Percentiles rank a stretch among this genome's conserved stretches.
phyloP scores from a whole-genome alignment of 148 eudicot genomes.

The Gaultheria prostrata region DNA sequence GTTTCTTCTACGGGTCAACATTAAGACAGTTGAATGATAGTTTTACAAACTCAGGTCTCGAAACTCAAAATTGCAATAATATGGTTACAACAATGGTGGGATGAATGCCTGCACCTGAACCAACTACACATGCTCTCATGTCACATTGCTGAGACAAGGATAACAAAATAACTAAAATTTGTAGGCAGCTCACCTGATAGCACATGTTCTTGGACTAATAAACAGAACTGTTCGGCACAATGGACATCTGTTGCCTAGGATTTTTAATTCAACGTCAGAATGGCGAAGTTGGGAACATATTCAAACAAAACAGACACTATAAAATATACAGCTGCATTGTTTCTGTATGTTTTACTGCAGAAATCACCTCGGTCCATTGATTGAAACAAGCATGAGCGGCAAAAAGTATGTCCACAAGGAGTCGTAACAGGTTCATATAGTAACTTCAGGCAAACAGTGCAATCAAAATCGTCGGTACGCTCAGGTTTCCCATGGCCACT shows the following conservation, averaged over 20 bases:
- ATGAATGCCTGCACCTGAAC: neutral
- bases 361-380: constrained; percentile 83
- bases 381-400: constrained; percentile 95
- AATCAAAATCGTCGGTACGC: constrained; percentile 88
- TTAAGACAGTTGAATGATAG: neutral
- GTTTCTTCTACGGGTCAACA: neutral
- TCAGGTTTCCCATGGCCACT: constrained; percentile 58
- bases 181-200: constrained; percentile 59
- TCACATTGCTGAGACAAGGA: neutral
- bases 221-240: constrained; percentile 84
- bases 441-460: constrained; percentile 90
- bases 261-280: constrained; percentile 21
- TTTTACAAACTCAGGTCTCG: neutral
- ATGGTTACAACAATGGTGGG: neutral
- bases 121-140: constrained; percentile 2
- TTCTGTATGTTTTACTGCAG: neutral
- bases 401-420: constrained; percentile 97
- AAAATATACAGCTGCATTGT: neutral
- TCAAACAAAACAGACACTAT: neutral
- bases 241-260: constrained; percentile 83
- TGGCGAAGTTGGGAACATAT: neutral
- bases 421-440: constrained; percentile 94
- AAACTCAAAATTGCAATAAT: neutral
- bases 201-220: constrained; percentile 70
- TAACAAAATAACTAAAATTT: neutral